Base-by-base conservation (phyloP, 169 alveolate species). In the Eimeria acervulina region DNA sequence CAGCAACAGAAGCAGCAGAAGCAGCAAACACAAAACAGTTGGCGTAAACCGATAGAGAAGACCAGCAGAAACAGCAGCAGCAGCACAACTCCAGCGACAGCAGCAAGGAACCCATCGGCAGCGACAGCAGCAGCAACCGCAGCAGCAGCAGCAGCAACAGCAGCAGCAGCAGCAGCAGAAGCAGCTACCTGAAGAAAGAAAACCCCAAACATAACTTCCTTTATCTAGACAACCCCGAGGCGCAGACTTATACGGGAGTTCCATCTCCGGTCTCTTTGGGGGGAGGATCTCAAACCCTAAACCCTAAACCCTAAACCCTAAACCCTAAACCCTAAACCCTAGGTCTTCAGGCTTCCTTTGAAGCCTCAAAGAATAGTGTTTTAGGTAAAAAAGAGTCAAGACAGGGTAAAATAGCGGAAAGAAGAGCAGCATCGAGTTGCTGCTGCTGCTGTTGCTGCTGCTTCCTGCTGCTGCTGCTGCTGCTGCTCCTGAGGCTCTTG, bases 161-260 rank as follows among this genome's bases (percentile, higher is more conserved):
- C 84, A 72, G 52, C 84, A 72, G 52, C 40, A 72, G 52, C 84
- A 72, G 52, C 84, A 72, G 52, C 84, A 72, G 84, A 38, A n/a
- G 84, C 84, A 72, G 38, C 17, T 72, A 72, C 84, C 84, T 31
- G 84, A 72, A 15, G 19, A 12, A 23, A 12, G 52, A 36, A n/a
- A 21, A 31, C 44, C 44, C 47, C 84, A n/a, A 8, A 72, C 13
- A 31, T 36, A 36, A 21, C 23, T 28, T 21, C n/a, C 84, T 31
- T 12, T 38, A 15, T 72, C 84, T 10, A 38, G 21, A 31, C 26
- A 72, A 21, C 84, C 84, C 17, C 84, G 23, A 72, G 8, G 6
- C 23, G 52, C 47, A 12, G 47, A 12, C 52, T 36, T 19, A 21
- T 10, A 23, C 12, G 36, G 7, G 84, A 31, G 28, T 28, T 12